Evolutionary conservation across 2,329 filamentous ascomycete genomes (phyloP), one percentile per base, ranked within the genome.

Genomic region (Simplicillium aogashimaense): DNA sequence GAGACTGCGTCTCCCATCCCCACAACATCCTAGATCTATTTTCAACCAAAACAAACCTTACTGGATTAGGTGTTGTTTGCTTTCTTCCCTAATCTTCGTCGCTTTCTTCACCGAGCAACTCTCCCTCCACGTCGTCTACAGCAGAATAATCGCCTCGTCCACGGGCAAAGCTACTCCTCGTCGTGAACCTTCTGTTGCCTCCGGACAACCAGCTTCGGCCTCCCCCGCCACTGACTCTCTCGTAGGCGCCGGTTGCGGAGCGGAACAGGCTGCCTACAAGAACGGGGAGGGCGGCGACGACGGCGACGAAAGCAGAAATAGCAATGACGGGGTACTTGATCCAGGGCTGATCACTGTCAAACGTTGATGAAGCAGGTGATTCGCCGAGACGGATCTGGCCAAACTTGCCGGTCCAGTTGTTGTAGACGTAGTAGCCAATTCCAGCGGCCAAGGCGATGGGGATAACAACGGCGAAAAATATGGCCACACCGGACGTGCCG

Each of bases 41-140:
- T n/a, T n/a, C n/a, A n/a, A n/a, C n/a, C n/a, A n/a, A n/a, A n/a
- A n/a, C n/a, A n/a, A n/a, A n/a, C n/a, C n/a, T n/a, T n/a, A n/a
- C n/a, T 31, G 82, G 20, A 25, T 9, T 25, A 25, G 6, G 9
- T 9, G 20, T 25, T 9, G 20, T 25, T 25, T 25, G 20, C 9
- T 9, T 6, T 25, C 9, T 25, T 9, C 20, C 20, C 20, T 25
- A 84, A 45, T 95, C 90, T 55, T 95, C 88, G 48, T 95, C 90
- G 50, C 87, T 88, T 44, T 94, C 89, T 50, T 95, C 90, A 1
- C 92, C 92, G 29, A 98, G 65, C 50, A 98, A 66, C 67, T 97
- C 90, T 37, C 90, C 90, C 59, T 97, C 92, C 56, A 97, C 92
- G 38, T 92, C 85, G 53, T 94, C 88, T 38, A 95, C 87, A 53